These are phyloP conservation scores for Periconia macrospinosa DNA, from an alignment of 2,329 filamentous ascomycete species.

Conservation along the genomic window DNA sequence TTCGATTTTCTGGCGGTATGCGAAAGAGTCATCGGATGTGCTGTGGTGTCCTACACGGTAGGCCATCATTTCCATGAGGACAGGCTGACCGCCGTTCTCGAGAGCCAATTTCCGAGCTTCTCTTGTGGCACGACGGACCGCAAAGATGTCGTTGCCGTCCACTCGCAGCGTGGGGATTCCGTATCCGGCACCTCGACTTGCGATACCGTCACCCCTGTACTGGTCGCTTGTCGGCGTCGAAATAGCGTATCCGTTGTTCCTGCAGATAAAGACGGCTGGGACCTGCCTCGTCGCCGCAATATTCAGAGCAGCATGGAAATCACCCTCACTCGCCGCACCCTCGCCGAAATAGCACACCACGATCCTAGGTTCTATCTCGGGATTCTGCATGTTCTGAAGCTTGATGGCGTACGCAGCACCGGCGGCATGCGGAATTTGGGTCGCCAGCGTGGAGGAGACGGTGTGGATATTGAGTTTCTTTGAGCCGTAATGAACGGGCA, in stretches of 20 bases:
- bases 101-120: constrained; percentile 78
- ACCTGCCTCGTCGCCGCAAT: constrained; percentile 88
- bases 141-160: constrained; percentile 93
- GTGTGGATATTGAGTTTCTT: constrained; percentile 84
- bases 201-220: constrained; percentile 89
- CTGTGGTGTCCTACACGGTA: constrained; percentile 98
- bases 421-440: constrained; percentile 84
- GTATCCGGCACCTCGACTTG: constrained; percentile 82
- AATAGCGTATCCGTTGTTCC: constrained; percentile 92
- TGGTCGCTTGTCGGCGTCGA: constrained; percentile 88
- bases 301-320: constrained; percentile 89
- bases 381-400: constrained; percentile 70
- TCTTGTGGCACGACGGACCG: constrained; percentile 78
- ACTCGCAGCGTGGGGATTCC: constrained; percentile 93
- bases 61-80: constrained; percentile 93
- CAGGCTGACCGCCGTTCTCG: constrained; percentile 74
- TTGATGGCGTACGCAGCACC: constrained; percentile 89
- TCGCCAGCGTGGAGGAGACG: constrained; percentile 82
- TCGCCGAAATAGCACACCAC: constrained; percentile 89
- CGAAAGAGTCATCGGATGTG: constrained; percentile 95
- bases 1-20: constrained; percentile 89
- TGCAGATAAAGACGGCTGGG: constrained; percentile 85
- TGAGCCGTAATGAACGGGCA: constrained; percentile 96
- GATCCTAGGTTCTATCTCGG: constrained; percentile 62
- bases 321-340: constrained; percentile 85